Conservation (phyloP, 192 early-diverging fungal genomes). For the Globomyces pollinis-pini region DNA sequence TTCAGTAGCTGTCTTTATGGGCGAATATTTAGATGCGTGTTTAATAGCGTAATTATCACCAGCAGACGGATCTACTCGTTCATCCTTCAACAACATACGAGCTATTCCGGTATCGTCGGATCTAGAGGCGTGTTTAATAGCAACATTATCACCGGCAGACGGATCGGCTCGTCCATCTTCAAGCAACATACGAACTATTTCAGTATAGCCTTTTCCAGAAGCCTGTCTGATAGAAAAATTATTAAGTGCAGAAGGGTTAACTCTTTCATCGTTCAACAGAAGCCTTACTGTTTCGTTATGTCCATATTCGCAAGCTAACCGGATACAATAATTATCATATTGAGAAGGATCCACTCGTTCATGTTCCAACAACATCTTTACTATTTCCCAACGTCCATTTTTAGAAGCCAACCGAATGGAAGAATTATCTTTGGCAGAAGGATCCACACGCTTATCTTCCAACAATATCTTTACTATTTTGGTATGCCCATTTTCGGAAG, state of each 20-base stretch:
- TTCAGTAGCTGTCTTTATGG: too few relatives aligned
- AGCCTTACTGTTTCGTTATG: background rate
- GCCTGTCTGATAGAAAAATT: background rate
- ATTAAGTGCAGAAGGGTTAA: background rate
- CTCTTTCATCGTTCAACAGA: background rate
- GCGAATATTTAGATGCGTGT: background rate
- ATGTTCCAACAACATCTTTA: background rate
- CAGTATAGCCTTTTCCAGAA: background rate
- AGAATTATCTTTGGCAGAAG: background rate
- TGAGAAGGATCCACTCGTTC: background rate
- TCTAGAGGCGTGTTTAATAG: background rate
- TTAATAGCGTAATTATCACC: background rate
- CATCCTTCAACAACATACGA: background rate
- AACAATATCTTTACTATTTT: background rate
- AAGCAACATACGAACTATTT: background rate
- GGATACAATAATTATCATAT: background rate
- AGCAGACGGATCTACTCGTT: background rate
- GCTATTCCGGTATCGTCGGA: background rate
- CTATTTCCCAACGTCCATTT: constrained; percentile 1
- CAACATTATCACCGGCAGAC: background rate
- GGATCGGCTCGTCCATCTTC: background rate
- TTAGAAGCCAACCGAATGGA: background rate
- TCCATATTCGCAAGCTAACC: background rate
- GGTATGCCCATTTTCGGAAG: background rate
- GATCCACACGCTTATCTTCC: background rate